These are phyloP conservation scores for Aspergillus candidus DNA, from an alignment of 2,329 filamentous ascomycete genomes.

Conservation along the genomic window DNA sequence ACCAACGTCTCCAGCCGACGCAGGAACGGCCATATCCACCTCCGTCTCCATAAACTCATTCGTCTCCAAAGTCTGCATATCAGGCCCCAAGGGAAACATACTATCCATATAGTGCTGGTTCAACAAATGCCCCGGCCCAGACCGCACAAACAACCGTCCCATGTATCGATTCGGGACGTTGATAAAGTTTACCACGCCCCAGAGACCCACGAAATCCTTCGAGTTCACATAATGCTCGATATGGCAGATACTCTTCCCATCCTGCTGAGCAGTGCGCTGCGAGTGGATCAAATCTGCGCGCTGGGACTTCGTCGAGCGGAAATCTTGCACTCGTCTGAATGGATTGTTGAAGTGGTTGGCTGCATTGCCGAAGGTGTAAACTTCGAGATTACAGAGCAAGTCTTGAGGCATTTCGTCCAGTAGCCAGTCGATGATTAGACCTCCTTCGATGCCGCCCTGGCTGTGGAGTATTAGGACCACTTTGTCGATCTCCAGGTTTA, in stretches of 20 bases:
- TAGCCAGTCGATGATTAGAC: conserved; percentile 69
- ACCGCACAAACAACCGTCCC: conserved; percentile 44
- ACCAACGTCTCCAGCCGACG: background rate
- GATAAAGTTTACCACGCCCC: conserved; percentile 66
- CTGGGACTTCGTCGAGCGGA: no score
- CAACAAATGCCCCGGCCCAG: conserved; percentile 37
- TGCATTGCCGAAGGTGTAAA: conserved; percentile 70
- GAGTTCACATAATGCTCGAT: conserved; percentile 77
- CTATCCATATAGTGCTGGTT: conserved; percentile 42
- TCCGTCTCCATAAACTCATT: conserved; percentile 33
- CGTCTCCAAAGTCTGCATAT: conserved; percentile 20
- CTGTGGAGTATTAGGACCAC: conserved; percentile 70
- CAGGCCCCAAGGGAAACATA: conserved; percentile 36
- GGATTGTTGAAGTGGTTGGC: conserved; percentile 81
- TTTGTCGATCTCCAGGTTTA: conserved; percentile 58
- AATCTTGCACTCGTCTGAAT: no score
- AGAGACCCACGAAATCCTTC: conserved; percentile 66
- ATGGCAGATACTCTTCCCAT: conserved; percentile 51
- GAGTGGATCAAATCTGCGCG: conserved; percentile 41
- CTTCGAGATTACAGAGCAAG: conserved; percentile 62
- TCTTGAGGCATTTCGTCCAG: conserved; percentile 64
- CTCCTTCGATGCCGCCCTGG: conserved; percentile 69
- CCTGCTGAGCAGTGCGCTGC: conserved; percentile 15
- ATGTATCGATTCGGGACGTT: conserved; percentile 44
- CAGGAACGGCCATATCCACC: conserved; percentile 11